Percentiles rank a stretch among this genome's conserved stretches.
phyloP scores from a whole-genome alignment of 164 flowering plant genomes.

The Liriodendron chinense region DNA sequence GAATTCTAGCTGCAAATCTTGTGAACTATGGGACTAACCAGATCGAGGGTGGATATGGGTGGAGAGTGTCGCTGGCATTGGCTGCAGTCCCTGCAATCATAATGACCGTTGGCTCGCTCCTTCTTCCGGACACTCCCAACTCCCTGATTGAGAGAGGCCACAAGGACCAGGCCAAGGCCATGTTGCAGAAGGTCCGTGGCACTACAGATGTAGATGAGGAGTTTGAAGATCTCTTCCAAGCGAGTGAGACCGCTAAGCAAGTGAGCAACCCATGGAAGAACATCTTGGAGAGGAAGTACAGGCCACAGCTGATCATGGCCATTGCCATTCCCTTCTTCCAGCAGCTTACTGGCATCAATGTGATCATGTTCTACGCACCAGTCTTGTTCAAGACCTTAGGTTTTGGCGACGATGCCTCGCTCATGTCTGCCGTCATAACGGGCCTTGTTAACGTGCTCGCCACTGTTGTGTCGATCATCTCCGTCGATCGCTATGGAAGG shows the following conservation, averaged over 20 bases:
- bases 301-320: conserved; percentile 23
- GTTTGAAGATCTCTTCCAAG: conserved; percentile 12
- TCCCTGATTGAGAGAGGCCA: conserved; percentile 20
- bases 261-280: conserved; percentile 18
- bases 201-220: conserved; percentile 4
- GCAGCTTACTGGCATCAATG: conserved; percentile 23
- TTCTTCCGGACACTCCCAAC: conserved; percentile 25
- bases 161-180: conserved; percentile 7
- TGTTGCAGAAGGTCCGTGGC: conserved; percentile 19
- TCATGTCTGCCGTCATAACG: conserved; percentile 23
- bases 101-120: conserved; percentile 16
- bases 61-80: conserved; percentile 15
- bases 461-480: conserved; percentile 16
- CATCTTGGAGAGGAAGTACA: conserved; percentile 16
- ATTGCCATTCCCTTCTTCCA: conserved; percentile 20
- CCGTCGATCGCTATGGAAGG: conserved; percentile 16
- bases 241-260: conserved; percentile 7
- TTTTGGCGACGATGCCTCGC: conserved; percentile 15
- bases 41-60: conserved; percentile 18
- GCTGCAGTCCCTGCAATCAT: conserved; percentile 20
- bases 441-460: conserved; percentile 19
- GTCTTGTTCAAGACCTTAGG: conserved; percentile 24
- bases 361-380: conserved; percentile 26
- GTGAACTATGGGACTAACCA: conserved; percentile 18
- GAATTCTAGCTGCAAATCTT: conserved; percentile 14